These are phyloP conservation scores for Cantharellus anzutake DNA, from an alignment of 768 basidiomycete species.

Conservation along the genomic window DNA sequence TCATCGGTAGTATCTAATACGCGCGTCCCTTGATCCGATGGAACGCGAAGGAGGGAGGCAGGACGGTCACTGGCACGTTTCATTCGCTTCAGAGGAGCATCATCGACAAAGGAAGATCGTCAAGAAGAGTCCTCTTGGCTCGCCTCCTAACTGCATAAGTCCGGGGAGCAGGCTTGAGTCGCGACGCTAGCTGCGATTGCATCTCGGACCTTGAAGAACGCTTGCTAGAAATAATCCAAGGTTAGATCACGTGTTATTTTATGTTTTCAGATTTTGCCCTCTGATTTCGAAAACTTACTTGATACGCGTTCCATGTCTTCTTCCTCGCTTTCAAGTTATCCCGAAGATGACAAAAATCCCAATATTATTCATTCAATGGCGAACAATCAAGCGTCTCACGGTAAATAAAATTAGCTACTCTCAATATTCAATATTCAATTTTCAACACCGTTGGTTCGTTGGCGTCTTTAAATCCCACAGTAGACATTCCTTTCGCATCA, in stretches of 20 bases:
- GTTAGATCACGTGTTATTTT: not conserved
- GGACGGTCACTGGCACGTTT: not conserved
- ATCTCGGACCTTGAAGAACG: too few species aligned
- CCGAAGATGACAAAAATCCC: not conserved
- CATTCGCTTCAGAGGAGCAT: not conserved
- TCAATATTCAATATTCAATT: not conserved
- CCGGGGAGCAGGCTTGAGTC: not conserved
- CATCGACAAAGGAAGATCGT: not conserved
- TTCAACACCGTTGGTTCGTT: not conserved
- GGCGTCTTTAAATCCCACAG: too few species aligned
- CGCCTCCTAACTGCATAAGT: not conserved
- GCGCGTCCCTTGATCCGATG: not conserved
- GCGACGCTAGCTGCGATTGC: not conserved
- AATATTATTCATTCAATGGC: not conserved
- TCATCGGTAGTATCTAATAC: not conserved
- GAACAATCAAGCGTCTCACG: not conserved
- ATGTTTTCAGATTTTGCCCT: not conserved
- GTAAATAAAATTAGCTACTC: not conserved
- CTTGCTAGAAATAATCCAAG: not conserved
- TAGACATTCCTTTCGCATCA: not conserved
- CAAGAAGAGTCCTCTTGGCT: not conserved
- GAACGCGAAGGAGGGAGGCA: not conserved
- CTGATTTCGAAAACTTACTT: not conserved
- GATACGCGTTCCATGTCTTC: not conserved
- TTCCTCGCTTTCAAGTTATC: not conserved